A percentile compares a stretch with the other conserved stretches of the same genome.
These are phyloP conservation scores for Hypericum perforatum DNA, from an alignment of 345 rosid species.

Conservation along the genomic window DNA sequence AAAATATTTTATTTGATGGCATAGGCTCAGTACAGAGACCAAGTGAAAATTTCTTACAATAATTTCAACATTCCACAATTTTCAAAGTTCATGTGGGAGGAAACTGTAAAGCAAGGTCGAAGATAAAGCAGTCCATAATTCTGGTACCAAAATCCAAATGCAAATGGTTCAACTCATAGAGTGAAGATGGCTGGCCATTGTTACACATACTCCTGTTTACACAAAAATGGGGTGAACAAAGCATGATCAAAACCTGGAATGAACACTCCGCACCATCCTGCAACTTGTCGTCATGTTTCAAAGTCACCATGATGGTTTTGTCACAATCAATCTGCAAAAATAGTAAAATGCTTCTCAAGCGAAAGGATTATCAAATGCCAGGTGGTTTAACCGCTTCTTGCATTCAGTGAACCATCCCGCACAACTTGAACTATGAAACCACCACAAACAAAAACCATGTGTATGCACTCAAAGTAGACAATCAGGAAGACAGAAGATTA, in stretches of 20 bases:
- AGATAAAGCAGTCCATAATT: too few relatives aligned
- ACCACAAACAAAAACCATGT: background rate
- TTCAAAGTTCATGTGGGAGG: background rate
- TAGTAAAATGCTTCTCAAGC: slow-evolving; percentile 1
- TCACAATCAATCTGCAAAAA: slow-evolving; percentile 76
- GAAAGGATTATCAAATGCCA: too few relatives aligned
- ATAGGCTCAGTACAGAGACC: too few relatives aligned
- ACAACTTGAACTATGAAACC: background rate
- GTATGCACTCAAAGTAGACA: background rate
- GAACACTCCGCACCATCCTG: slow-evolving; percentile 90
- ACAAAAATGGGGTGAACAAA: background rate
- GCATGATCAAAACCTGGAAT: slow-evolving; percentile 56
- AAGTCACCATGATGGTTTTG: slow-evolving; percentile 85
- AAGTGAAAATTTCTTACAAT: background rate
- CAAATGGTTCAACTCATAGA: too few relatives aligned
- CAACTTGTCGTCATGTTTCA: slow-evolving; percentile 92
- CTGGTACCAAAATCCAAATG: too few relatives aligned
- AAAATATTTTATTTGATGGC: too few relatives aligned
- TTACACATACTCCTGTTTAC: too few relatives aligned
- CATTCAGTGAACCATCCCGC: background rate
- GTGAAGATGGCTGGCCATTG: too few relatives aligned
- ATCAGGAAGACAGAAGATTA: slow-evolving; percentile 1
- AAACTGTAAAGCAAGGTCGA: too few relatives aligned
- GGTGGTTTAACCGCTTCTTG: too few relatives aligned
- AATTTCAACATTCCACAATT: background rate